Evolutionary conservation across 441 rosid genomes (phyloP), one percentile per base, ranked within the genome.

Genomic region (Raphanus hybrid): DNA sequence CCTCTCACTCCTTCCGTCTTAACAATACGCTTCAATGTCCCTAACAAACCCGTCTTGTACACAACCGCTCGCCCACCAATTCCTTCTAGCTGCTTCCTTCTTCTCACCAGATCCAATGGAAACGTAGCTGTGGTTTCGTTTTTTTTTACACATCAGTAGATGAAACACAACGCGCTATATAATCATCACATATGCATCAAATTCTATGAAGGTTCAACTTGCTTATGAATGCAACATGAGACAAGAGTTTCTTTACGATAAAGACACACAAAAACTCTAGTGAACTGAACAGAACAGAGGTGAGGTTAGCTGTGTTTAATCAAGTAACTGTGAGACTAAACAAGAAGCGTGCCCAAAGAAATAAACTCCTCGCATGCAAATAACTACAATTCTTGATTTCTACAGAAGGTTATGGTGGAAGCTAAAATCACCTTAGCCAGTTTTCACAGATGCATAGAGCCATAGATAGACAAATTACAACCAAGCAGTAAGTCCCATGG

Each of bases 21-120:
- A 58, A 91, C 64, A 48, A 95, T 91, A 79, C 91, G 91, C 85
- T 81, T 87, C 18, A 95, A 81, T 69, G 87, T 95, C 12, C 98
- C 98, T 8, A 82, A 76, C 79, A 95, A 82, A 23, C 98, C 92
- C 0, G 94, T 89, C 67, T 80, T 84, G 86, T 95, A 95, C 70
- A 95, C 87, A 5, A 87, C 90, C 50, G 88, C 97, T 73, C 89
- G 77, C 55, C 99, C 97, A 20, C 97, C 97, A 5, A 88, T 91
- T 62, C 99, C 99, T 86, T 95, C 98, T 82, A 95, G 81, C 77
- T 95, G 98, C 84, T 90, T 95, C 78, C 98, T 82, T 66, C 98
- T 85, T 77, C 99, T 91, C 84, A 95, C 96, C 71, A 95, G 91
- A 84, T 95, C 99, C 63, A 95, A 79, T 1, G 99, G 99, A 76